Conservation (phyloP, 2,329 filamentous ascomycete genomes). For the Pseudocercospora eumusae region DNA sequence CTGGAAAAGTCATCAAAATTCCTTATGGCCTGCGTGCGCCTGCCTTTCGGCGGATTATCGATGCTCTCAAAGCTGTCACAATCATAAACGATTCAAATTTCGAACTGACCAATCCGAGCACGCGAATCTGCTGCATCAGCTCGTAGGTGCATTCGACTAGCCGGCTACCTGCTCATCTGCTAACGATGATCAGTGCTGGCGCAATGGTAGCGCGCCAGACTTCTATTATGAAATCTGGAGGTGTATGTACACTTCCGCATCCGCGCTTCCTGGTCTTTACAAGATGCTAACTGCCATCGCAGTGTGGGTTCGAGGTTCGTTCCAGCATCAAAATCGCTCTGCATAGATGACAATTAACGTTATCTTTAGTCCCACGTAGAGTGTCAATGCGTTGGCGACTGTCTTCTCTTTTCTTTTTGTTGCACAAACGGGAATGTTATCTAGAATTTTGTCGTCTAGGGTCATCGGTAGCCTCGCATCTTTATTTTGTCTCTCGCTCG, state of each 20-base stretch:
- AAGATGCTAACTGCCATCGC: background rate
- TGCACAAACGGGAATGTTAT: too few relatives aligned
- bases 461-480: too few relatives aligned
- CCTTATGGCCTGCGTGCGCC: too few relatives aligned
- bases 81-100: background rate
- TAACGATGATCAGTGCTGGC: conserved; percentile 4
- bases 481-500: too few relatives aligned
- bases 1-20: background rate
- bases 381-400: background rate
- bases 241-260: background rate
- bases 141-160: background rate
- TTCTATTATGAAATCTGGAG: conserved; percentile 32
- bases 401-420: too few relatives aligned
- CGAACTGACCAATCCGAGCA: background rate
- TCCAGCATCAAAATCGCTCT: too few relatives aligned
- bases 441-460: too few relatives aligned
- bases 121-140: background rate
- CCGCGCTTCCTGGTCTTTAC: background rate
- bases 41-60: background rate
- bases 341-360: too few relatives aligned
- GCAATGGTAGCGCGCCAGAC: conserved; percentile 40
- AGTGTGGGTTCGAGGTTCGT: conserved; percentile 13
- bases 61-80: background rate
- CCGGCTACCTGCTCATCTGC: background rate
- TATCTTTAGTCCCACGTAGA: conserved; percentile 8